Evolutionary conservation across 1,139 yeast species (phyloP).

Genomic region (Candida smagusa): DNA sequence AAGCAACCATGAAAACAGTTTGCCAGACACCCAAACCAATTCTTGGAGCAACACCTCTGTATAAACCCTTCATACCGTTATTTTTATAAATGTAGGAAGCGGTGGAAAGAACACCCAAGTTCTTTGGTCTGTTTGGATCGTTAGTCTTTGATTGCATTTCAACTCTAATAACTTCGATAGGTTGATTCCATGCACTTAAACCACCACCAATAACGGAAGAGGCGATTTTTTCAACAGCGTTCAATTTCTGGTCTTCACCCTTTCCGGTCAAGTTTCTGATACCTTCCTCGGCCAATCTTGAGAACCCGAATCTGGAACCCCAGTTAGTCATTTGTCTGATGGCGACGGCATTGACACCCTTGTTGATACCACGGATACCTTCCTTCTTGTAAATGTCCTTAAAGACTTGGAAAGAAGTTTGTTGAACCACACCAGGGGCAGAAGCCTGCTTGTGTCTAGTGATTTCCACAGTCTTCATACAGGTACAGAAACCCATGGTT

Average conservation of each 20-base stretch:
- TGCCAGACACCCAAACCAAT: constrained; percentile 97
- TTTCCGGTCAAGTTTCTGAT: constrained; percentile 67
- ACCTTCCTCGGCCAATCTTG: constrained; percentile 85
- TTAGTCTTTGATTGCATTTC: constrained; percentile 94
- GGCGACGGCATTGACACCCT: constrained; percentile 99
- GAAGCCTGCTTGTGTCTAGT: constrained; percentile 82
- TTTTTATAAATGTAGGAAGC: constrained; percentile 76
- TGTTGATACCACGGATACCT: constrained; percentile 91
- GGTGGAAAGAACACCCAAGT: constrained; percentile 76
- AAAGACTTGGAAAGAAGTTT: constrained; percentile 82
- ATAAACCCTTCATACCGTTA: constrained; percentile 86
- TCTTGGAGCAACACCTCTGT: constrained; percentile 96
- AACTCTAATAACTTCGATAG: constrained; percentile 94
- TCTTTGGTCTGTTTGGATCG: constrained; percentile 95
- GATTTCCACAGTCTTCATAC: constrained; percentile 97
- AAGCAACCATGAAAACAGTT: constrained; percentile 98
- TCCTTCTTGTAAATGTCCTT: constrained; percentile 77
- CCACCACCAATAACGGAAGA: constrained; percentile 97
- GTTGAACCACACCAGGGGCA: constrained; percentile 57
- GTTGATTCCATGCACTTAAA: constrained; percentile 97
- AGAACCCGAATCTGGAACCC: constrained; percentile 95
- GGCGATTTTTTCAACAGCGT: constrained; percentile 73
- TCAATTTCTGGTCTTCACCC: constrained; percentile 57
- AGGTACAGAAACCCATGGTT: constrained; percentile 96
- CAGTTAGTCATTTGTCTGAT: constrained; percentile 98